A percentile compares a stretch with the other conserved stretches of the same genome.
phyloP scores from a whole-genome alignment of 352 stramenopile genomes.

The Chrysophaeum taylorii region DNA sequence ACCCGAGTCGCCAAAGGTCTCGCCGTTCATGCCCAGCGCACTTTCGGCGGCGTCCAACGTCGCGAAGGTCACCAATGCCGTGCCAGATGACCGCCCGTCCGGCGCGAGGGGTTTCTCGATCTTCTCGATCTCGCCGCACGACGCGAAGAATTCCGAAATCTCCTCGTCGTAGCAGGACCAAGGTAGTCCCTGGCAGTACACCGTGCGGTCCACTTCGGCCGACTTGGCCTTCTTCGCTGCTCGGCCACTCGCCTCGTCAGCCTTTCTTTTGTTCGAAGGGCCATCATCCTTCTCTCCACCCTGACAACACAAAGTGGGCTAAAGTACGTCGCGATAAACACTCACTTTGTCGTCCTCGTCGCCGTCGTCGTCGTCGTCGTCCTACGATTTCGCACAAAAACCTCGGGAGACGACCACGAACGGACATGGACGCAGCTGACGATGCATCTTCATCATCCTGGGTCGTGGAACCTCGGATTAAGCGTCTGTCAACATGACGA shows the following conservation, averaged over 20 bases:
- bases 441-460: too few species aligned
- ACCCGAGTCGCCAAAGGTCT: slow-evolving; percentile 70
- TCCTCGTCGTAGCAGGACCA: slow-evolving; percentile 86
- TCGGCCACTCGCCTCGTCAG: too few species aligned
- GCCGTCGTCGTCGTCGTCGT: slow-evolving; percentile 32
- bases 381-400: too few species aligned
- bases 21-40: slow-evolving; percentile 76
- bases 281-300: slow-evolving; percentile 29
- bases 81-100: slow-evolving; percentile 74
- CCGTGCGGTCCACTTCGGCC: slow-evolving; percentile 47
- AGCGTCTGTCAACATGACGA: too few species aligned
- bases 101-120: slow-evolving; percentile 72
- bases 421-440: too few species aligned
- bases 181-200: slow-evolving; percentile 81
- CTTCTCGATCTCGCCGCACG: slow-evolving; percentile 70
- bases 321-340: slow-evolving; percentile 29
- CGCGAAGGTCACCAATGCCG: slow-evolving; percentile 84
- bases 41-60: slow-evolving; percentile 54
- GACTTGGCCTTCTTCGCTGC: slow-evolving; percentile 31
- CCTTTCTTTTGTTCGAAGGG: slow-evolving; percentile 33
- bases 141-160: slow-evolving; percentile 79
- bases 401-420: too few species aligned
- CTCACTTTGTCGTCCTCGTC: slow-evolving; percentile 29
- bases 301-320: too few species aligned
- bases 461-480: too few species aligned